These are phyloP conservation scores for Nyctanthes arbortristis DNA, from an alignment of 257 asterid species.

Conservation along the genomic window DNA sequence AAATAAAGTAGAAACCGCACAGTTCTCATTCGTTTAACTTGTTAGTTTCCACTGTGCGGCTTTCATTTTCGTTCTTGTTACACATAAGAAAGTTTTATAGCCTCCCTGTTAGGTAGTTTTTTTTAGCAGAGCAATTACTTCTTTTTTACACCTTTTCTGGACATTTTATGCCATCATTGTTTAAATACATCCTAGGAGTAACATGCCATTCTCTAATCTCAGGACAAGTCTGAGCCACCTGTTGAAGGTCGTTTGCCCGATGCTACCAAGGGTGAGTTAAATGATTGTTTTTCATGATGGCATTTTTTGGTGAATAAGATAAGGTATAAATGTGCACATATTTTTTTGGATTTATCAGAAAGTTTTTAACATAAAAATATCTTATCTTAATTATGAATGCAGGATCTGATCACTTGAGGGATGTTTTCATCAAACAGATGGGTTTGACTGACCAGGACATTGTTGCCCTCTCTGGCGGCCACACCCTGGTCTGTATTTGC, in stretches of 20 bases:
- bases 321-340: not conserved
- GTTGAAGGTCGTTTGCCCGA: slow-evolving; percentile 85
- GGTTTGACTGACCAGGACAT: slow-evolving; percentile 81
- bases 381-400: slow-evolving; percentile 13
- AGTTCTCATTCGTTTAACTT: not conserved
- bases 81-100: not conserved
- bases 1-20: not conserved
- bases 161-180: not conserved
- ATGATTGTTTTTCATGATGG: not conserved
- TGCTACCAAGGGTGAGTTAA: slow-evolving; percentile 76
- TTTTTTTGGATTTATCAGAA: not conserved
- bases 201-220: slow-evolving; percentile 21
- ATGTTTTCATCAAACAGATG: slow-evolving; percentile 79
- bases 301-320: not conserved
- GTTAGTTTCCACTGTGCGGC: not conserved
- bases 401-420: slow-evolving; percentile 89
- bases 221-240: slow-evolving; percentile 84
- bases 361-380: not conserved
- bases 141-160: not conserved
- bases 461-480: slow-evolving; percentile 87
- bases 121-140: not conserved
- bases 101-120: not conserved
- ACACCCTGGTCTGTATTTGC: slow-evolving; percentile 67
- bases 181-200: not conserved
- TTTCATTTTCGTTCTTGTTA: too few species aligned